phyloP scores from a whole-genome alignment of 495 filamentous ascomycete genomes.

The Sporormia fimetaria region DNA sequence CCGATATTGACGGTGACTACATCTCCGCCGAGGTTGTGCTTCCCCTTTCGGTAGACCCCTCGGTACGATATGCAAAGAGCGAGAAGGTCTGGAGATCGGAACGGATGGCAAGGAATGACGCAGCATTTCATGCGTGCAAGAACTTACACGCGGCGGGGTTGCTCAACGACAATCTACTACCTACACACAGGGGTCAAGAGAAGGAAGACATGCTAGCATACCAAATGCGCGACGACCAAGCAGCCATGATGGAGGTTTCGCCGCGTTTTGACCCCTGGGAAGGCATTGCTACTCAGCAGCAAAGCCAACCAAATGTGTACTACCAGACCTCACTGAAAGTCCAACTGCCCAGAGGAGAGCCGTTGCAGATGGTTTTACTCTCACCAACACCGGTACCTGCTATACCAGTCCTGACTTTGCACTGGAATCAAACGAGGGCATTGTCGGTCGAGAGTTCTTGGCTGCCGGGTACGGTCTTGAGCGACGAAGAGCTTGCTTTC shows the following conservation, averaged over 20 bases:
- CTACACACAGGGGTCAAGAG: conserved; percentile 40
- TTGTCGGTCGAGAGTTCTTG: conserved; percentile 12
- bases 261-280: conserved; percentile 56
- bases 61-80: conserved; percentile 48
- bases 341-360: conserved; percentile 23
- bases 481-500: conserved; percentile 4
- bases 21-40: conserved; percentile 53
- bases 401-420: conserved; percentile 31
- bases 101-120: conserved; percentile 64
- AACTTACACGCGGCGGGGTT: conserved; percentile 58
- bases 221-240: conserved; percentile 23
- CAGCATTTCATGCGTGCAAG: conserved; percentile 71
- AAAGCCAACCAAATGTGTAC: conserved; percentile 28
- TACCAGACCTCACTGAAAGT: conserved; percentile 29
- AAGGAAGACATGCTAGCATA: conserved; percentile 28
- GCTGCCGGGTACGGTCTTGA: background rate
- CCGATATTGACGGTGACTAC: conserved; percentile 23
- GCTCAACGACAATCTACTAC: conserved; percentile 71
- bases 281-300: conserved; percentile 48
- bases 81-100: conserved; percentile 54
- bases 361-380: conserved; percentile 31
- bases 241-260: conserved; percentile 39
- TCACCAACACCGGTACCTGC: conserved; percentile 30
- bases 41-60: conserved; percentile 55
- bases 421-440: conserved; percentile 36